Base-by-base conservation (phyloP, 805 yeast species). In the Pichia sporocuriosa region DNA sequence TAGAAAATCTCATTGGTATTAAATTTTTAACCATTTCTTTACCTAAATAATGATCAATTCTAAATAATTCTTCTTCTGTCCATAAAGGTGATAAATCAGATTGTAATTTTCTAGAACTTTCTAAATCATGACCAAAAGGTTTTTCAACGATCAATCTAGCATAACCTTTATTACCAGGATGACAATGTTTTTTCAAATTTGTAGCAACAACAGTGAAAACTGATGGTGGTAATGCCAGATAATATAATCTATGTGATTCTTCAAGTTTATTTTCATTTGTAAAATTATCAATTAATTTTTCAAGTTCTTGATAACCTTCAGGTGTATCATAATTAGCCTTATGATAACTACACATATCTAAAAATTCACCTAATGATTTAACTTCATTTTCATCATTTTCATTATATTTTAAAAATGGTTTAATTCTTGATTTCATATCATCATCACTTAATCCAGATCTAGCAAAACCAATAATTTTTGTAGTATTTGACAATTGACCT, bases 11-110 rank as follows among this genome's bases (percentile, higher is more conserved):
- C 56, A 89, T 69, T 27, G 88, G 87, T 45, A 87, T 66, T 57
- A 93, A 71, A 70, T 90, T 93, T 72, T 90, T 93, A 43, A 93
- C 97, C 89, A 93, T 79, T 69, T 93, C 98, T 69, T 93, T 93
- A 52, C 98, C 98, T 55, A 93, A 72, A 62, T 93, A 93, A 67
- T 93, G 98, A 67, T 93, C 98, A 55, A 93, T 93, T 70, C 98
- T 81, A 72, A 75, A 93, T 37, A 90, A 70, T 69, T 93, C 97
- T 4, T 83, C 89, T 66, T 93, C 98, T 21, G 76, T 65, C 77
- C 89, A 90, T 37, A 89, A 66, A 16, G 97, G 97, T 15, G 89
- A 78, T 55, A 93, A 72, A 47, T 76, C 73, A 43, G 67, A 57
- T 68, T 88, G 96, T 59, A 93, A 70, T 54, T 77, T 81, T 55